Base-by-base conservation (phyloP, 805 yeast species). In the Helenozyma rhizophorensis region DNA sequence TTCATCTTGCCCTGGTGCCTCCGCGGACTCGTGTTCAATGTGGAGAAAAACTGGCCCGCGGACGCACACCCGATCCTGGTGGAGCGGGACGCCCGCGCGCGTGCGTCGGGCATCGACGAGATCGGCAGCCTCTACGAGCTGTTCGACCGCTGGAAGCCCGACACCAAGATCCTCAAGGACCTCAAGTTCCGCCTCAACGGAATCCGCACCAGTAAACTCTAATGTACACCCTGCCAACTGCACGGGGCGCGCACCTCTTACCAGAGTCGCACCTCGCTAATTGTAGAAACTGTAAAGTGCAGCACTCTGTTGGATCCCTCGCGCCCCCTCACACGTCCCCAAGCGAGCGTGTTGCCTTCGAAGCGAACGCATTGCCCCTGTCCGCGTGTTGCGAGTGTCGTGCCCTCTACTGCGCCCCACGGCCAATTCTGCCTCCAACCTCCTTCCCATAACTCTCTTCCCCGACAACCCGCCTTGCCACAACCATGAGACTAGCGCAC, bases 1-100 rank as follows among this genome's bases (percentile, higher is more conserved):
- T 90, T 74, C 50, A 78, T 83, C 37, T 61, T 90, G 23, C 97
- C 97, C 1, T 90, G 97, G 96, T 83, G 94, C 48, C 74, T 88
- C 62, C 64, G 96, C 27, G 96, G 96, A 0, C 62, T 90, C 14
- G 26, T 45, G 19, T 79, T 76, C 43, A 95, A 65, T 43, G 71
- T 80, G 0, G 72, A 70, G 37, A 67, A 56, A 40, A 71, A 65
- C 41, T 60, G 69, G 58, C 65, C 73, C 14, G 56, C 56, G 30
- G 78, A 78, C 9, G 62, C 65, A 33, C 58, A 58, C 26, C 53
- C 48, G 42, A 33, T 51, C 33, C 27, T 58, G 43, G 52, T 53
- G 46, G n/a, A n/a, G n/a, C 49, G 46, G 43, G 23, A 27, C 7
- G 32, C 15, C 12, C 21, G 19, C 8, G 21, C 24, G 4, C 22